Percentiles rank a stretch among this genome's conserved stretches.
phyloP scores from a whole-genome alignment of 1,284 basidiomycete species.

The Athelia sp. region DNA sequence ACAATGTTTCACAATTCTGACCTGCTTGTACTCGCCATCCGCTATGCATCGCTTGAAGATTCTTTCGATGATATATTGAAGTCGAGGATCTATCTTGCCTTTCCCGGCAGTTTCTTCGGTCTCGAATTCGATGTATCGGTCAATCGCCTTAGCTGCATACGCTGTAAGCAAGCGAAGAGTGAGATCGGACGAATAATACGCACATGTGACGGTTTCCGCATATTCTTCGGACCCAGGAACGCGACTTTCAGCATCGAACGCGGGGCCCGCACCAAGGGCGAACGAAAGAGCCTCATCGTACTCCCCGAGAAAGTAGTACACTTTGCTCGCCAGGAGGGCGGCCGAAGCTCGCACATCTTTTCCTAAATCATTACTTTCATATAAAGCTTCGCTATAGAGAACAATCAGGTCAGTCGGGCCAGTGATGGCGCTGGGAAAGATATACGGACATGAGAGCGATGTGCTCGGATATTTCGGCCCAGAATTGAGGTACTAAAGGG shows the following conservation, averaged over 20 bases:
- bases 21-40: conserved; percentile 87
- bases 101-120: conserved; percentile 41
- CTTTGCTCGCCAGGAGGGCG: conserved; percentile 88
- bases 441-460: conserved; percentile 78
- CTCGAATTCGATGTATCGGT: conserved; percentile 76
- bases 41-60: conserved; percentile 82
- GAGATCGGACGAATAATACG: conserved; percentile 26
- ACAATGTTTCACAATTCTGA: conserved; percentile 26
- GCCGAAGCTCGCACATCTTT: conserved; percentile 73
- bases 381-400: conserved; percentile 73
- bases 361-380: conserved; percentile 77
- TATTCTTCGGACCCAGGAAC: conserved; percentile 74
- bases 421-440: conserved; percentile 7
- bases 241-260: conserved; percentile 75
- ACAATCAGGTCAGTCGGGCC: conserved; percentile 12
- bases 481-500: conserved; percentile 86
- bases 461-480: conserved; percentile 96
- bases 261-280: conserved; percentile 83
- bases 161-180: conserved; percentile 6
- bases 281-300: conserved; percentile 92
- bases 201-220: conserved; percentile 90
- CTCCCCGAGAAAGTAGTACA: conserved; percentile 93
- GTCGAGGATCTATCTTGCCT: conserved; percentile 68
- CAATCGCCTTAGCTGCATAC: conserved; percentile 82
- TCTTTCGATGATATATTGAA: conserved; percentile 81